Conservation (phyloP, 805 yeast genomes). For the Candida stauntonica region DNA sequence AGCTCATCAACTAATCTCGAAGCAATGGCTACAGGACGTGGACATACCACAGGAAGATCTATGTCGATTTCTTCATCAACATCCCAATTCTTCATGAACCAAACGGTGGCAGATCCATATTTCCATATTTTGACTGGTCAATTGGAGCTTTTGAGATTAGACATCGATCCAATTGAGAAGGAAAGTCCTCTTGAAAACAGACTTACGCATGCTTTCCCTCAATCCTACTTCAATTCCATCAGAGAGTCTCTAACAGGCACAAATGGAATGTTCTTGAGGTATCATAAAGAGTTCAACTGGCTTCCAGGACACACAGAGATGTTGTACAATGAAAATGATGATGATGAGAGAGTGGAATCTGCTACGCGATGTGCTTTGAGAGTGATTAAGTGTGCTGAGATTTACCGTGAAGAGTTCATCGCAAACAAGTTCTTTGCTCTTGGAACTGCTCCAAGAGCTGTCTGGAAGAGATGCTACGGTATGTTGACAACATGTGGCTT, state of each 20-base stretch:
- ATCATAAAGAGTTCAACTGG: constrained; percentile 27
- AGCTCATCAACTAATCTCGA: constrained; percentile 24
- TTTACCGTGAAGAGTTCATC: constrained; percentile 37
- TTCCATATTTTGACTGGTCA: constrained; percentile 30
- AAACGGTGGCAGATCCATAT: constrained; percentile 32
- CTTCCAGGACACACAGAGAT: constrained; percentile 26
- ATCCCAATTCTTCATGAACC: constrained; percentile 22
- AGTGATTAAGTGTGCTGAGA: constrained; percentile 37
- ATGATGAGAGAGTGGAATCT: constrained; percentile 5
- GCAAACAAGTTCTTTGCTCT: constrained; percentile 30
- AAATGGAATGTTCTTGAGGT: constrained; percentile 33
- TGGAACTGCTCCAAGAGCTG: constrained; percentile 23
- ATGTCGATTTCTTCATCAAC: constrained; percentile 24
- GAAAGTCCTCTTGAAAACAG: constrained; percentile 13
- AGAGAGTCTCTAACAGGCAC: constrained; percentile 17
- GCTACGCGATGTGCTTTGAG: constrained; percentile 22
- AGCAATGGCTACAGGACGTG: constrained; percentile 1
- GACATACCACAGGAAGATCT: constrained; percentile 10
- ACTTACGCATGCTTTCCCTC: constrained; percentile 8
- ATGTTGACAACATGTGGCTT: constrained; percentile 49
- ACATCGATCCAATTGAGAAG: constrained; percentile 7
- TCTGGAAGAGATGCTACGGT: constrained; percentile 44
- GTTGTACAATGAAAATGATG: constrained; percentile 2
- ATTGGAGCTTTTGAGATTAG: constrained; percentile 22
- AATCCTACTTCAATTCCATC: constrained; percentile 6